Conservation (phyloP, 2,329 filamentous ascomycete genomes). For the Aspergillus texensis region DNA sequence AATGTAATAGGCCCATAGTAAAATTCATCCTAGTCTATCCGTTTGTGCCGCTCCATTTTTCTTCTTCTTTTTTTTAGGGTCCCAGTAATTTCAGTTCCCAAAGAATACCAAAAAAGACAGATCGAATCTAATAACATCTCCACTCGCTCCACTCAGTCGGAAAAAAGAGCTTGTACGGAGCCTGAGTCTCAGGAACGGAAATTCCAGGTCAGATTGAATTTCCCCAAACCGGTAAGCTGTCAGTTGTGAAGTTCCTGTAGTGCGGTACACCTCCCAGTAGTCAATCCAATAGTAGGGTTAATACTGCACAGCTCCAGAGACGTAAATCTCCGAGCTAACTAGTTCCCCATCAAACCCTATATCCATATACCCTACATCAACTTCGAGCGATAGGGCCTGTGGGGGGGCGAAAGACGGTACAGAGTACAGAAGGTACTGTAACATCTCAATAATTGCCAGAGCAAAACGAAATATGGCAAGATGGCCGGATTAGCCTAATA, state of each 20-base stretch:
- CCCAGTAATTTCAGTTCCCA: conserved; percentile 21
- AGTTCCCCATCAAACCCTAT: not conserved
- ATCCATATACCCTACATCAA: not conserved
- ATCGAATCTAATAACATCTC: conserved; percentile 36
- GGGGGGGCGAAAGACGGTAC: not conserved
- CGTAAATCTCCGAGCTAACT: conserved; percentile 4
- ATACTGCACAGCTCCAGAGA: not conserved
- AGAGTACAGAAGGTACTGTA: not conserved
- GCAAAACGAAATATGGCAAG: conserved; percentile 6
- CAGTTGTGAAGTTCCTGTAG: conserved; percentile 3
- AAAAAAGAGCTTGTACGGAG: conserved; percentile 34
- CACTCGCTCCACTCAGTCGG: conserved; percentile 36
- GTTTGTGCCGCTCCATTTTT: conserved; percentile 17
- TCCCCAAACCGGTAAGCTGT: conserved; percentile 1
- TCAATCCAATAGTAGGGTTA: conserved; percentile 1
- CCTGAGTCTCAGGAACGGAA: conserved; percentile 15
- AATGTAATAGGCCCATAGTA: not conserved
- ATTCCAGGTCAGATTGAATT: not conserved
- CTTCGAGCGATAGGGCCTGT: not conserved
- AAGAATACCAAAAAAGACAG: conserved; percentile 26
- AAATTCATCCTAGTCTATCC: conserved; percentile 5
- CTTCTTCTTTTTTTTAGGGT: conserved; percentile 14
- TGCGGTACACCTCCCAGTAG: not conserved
- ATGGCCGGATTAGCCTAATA: conserved; percentile 10
- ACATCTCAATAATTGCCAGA: conserved; percentile 1